Evolutionary conservation across 2,329 filamentous ascomycete genomes (phyloP), one percentile per base, ranked within the genome.

Genomic region (Colletotrichum tropicicola): DNA sequence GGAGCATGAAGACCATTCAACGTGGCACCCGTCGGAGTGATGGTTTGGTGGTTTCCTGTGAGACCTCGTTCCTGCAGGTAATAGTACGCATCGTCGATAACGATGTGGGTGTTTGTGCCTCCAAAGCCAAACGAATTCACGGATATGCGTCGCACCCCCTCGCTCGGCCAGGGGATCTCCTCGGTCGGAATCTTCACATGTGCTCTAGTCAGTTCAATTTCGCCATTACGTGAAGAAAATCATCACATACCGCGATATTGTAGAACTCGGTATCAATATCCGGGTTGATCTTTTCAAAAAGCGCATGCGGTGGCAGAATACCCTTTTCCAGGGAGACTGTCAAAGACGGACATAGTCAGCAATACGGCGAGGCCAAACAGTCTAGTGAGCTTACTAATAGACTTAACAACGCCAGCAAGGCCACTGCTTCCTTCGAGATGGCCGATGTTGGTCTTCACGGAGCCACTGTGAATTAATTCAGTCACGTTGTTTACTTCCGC

Each of bases 261-360:
- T 27, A 73, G 17, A 68, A 60, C 13, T 72, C 65, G 5, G 70
- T 39, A 2, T 59, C 55, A 25, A 76, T 76, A 60, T 64, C 59
- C n/a, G 57, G 72, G 37, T 77, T 77, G 4, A 70, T 63, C 19
- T 71, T 70, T 41, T 73, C 59, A 30, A 72, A 75, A 21, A 71
- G 70, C 27, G 68, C 60, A 32, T 74, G 70, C 17, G 74, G 73
- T 4, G 72, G 70, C 19, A 77, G 75, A 12, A 63, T 59, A 5
- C 68, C 69, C 19, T 73, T 72, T 58, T 78, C 73, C 9, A 75
- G 51, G 0, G 21, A 59, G 48, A 70, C 65, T 12, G n/a, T n/a
- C n/a, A n/a, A 74, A 4, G 19, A 27, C 32, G 10, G 12, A 35
- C 32, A 15, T 5, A 35, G 32, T n/a, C 32, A 35, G 13, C 4